Conservation (phyloP, 352 stramenopile species). For the Phytophthora megakarya region DNA sequence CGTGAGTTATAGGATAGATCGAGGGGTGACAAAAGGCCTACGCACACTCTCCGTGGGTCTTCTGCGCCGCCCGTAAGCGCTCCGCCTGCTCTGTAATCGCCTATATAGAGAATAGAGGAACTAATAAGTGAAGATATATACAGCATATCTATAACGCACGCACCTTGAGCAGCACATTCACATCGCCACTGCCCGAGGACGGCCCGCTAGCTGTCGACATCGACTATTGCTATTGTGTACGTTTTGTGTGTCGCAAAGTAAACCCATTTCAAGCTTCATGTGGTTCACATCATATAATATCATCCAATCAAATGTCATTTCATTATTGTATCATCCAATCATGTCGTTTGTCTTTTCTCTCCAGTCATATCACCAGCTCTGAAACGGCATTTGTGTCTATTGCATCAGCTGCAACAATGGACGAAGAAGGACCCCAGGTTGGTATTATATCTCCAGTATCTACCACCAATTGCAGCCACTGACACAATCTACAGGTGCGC, state of each 20-base stretch:
- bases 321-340: neutral
- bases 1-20: neutral
- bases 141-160: neutral
- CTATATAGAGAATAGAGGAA: slow-evolving; percentile 10
- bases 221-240: too few species aligned
- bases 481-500: slow-evolving; percentile 55
- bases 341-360: neutral
- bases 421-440: slow-evolving; percentile 48
- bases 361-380: slow-evolving; percentile 26
- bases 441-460: neutral
- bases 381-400: slow-evolving; percentile 27
- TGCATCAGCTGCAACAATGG: slow-evolving; percentile 27
- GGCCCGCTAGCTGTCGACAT: slow-evolving; percentile 26
- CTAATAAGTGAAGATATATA: neutral
- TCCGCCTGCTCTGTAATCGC: slow-evolving; percentile 58
- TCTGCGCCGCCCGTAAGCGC: slow-evolving; percentile 49
- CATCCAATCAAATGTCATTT: neutral
- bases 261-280: too few species aligned
- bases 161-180: slow-evolving; percentile 45
- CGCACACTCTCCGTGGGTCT: slow-evolving; percentile 58
- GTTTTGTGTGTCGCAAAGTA: too few species aligned
- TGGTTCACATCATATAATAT: neutral
- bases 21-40: neutral
- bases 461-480: neutral
- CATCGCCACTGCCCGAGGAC: slow-evolving; percentile 23